A percentile compares a stretch with the other conserved stretches of the same genome.
Evolutionary conservation across 176 grass and related monocot genomes (phyloP).

Genomic region (Zoysia pacifica): DNA sequence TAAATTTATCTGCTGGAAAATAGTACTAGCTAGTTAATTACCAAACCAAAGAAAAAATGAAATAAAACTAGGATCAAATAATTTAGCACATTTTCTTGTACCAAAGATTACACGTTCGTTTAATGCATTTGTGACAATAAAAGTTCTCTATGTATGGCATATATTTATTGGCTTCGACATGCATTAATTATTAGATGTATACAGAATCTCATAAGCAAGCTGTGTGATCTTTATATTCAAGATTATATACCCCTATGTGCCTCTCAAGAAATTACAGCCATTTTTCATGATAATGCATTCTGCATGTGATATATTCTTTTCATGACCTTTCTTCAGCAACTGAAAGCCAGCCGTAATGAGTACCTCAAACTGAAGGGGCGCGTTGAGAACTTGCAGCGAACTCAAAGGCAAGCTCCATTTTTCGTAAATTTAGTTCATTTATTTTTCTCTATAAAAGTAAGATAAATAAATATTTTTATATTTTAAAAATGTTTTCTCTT

Average conservation of each 20-base stretch:
- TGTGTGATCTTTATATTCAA: neutral
- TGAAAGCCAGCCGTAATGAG: slow-evolving; percentile 70
- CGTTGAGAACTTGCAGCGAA: slow-evolving; percentile 68
- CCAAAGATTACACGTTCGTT: neutral
- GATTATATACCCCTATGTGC: neutral
- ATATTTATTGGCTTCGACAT: neutral
- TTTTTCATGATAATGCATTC: neutral
- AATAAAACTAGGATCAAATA: neutral
- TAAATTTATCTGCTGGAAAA: neutral
- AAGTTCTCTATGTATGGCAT: neutral
- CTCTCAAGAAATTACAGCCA: neutral
- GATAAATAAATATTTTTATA: neutral
- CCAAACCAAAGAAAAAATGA: neutral
- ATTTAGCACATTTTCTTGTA: neutral
- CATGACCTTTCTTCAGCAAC: slow-evolving; percentile 38
- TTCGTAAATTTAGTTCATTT: neutral
- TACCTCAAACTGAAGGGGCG: slow-evolving; percentile 71
- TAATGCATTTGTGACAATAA: neutral
- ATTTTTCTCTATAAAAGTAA: neutral
- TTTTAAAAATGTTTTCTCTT: too few species aligned
- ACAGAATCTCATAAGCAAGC: too few species aligned
- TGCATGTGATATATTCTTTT: slow-evolving; percentile 11
- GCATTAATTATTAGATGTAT: neutral
- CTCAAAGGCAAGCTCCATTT: slow-evolving; percentile 51
- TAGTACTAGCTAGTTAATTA: neutral